Evolutionary conservation across 2,329 filamentous ascomycete species (phyloP).

Genomic region (Balansia obtecta): DNA sequence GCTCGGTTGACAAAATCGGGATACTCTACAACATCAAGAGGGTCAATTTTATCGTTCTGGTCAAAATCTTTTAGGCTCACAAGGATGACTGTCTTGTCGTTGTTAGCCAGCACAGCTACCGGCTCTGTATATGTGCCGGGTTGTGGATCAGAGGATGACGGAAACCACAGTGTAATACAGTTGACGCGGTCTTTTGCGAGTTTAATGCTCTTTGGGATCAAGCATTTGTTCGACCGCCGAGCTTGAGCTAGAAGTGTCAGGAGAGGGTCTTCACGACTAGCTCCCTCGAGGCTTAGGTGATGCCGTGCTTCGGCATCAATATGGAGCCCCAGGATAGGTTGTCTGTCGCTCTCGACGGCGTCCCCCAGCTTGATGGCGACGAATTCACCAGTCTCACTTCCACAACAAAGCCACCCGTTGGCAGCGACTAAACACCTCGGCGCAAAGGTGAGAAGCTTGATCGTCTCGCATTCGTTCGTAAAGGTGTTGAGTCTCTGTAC

Average conservation of each 20-base stretch:
- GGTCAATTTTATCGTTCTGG: slow-evolving; percentile 30
- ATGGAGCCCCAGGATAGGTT: slow-evolving; percentile 13
- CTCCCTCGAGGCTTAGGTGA: slow-evolving; percentile 22
- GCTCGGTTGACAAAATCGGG: slow-evolving; percentile 87
- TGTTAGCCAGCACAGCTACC: slow-evolving; percentile 73
- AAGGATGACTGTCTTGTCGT: slow-evolving; percentile 80
- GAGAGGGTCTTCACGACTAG: slow-evolving; percentile 20
- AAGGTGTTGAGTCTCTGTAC: slow-evolving; percentile 58
- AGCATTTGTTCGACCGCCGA: slow-evolving; percentile 28
- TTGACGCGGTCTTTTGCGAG: slow-evolving; percentile 51
- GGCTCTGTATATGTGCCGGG: slow-evolving; percentile 33
- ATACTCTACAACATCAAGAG: slow-evolving; percentile 59
- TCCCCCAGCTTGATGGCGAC: slow-evolving; percentile 57
- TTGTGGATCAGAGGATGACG: slow-evolving; percentile 21
- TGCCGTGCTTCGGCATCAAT: slow-evolving; percentile 9
- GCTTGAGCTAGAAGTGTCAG: slow-evolving; percentile 26
- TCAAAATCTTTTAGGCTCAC: slow-evolving; percentile 58
- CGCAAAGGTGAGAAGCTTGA: slow-evolving; percentile 57
- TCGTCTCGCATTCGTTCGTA: slow-evolving; percentile 58
- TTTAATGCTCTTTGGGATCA: slow-evolving; percentile 38
- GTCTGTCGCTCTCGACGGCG: slow-evolving; percentile 16
- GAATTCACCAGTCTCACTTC: slow-evolving; percentile 80
- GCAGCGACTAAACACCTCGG: slow-evolving; percentile 83
- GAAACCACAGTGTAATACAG: slow-evolving; percentile 53
- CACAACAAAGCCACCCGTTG: slow-evolving; percentile 81